phyloP scores from a whole-genome alignment of 345 rosid species.

The Linum lewisii region DNA sequence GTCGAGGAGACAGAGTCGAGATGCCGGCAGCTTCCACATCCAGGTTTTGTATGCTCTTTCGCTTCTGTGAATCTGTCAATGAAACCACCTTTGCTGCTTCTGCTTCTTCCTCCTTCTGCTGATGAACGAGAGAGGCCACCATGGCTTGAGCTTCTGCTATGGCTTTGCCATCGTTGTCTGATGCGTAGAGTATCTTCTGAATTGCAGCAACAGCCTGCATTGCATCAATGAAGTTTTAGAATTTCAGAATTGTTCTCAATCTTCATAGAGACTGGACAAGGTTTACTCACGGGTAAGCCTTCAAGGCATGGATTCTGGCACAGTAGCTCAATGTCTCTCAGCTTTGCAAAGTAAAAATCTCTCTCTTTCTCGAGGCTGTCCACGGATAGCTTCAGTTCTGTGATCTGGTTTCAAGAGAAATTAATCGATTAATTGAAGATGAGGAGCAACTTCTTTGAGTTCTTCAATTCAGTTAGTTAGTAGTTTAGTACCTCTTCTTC shows the following conservation, averaged over 20 bases:
- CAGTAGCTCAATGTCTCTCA: conserved; percentile 83
- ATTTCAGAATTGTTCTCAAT: no score
- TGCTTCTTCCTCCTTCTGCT: conserved; percentile 33
- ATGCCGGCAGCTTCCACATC: conserved; percentile 73
- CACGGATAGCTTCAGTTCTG: conserved; percentile 81
- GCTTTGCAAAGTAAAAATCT: conserved; percentile 82
- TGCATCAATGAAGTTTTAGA: neutral
- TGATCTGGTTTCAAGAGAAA: conserved; percentile 44
- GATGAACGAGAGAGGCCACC: conserved; percentile 18
- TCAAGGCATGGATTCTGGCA: conserved; percentile 68
- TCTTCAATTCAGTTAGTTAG: neutral
- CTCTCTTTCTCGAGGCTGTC: conserved; percentile 97
- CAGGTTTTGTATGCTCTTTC: conserved; percentile 58
- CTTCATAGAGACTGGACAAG: conserved; percentile 2
- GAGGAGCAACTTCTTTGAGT: neutral
- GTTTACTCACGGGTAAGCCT: conserved; percentile 40
- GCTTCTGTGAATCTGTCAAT: conserved; percentile 51
- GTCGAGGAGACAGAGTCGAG: conserved; percentile 65
- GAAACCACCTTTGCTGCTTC: conserved; percentile 23
- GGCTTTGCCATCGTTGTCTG: conserved; percentile 57
- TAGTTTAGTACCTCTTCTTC: conserved; percentile 62
- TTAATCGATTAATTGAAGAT: conserved; percentile 9
- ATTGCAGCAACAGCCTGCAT: conserved; percentile 73
- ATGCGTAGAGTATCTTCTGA: conserved; percentile 66
- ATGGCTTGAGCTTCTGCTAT: conserved; percentile 67